Evolutionary conservation across 768 basidiomycete species (phyloP).

Genomic region (Psilocybe subaeruginosa): DNA sequence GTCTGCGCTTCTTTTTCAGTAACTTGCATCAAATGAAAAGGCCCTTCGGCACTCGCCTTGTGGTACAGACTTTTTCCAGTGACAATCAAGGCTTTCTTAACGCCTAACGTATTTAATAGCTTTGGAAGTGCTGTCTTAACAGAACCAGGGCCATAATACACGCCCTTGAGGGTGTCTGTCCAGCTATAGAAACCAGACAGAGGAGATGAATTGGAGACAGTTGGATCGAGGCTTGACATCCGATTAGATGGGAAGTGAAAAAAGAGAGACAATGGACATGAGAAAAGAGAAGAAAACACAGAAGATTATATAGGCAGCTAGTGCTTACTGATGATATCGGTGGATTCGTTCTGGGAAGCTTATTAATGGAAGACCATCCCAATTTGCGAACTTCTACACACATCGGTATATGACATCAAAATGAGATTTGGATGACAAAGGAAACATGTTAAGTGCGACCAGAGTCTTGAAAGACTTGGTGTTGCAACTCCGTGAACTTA

Average conservation of each 20-base stretch:
- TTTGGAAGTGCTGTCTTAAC: conserved; percentile 64
- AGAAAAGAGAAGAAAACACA: not conserved
- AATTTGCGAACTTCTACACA: conserved; percentile 11
- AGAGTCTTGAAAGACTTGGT: no score
- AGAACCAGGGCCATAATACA: conserved; percentile 77
- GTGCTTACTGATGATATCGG: not conserved
- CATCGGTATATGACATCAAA: not conserved
- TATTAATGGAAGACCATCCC: conserved; percentile 8
- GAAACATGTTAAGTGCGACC: no score
- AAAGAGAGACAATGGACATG: not conserved
- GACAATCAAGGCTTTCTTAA: conserved; percentile 68
- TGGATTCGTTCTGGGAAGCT: not conserved
- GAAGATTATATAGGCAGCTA: not conserved
- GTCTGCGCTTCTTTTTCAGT: conserved; percentile 42
- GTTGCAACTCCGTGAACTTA: no score
- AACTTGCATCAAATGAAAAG: not conserved
- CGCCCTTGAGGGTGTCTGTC: conserved; percentile 66
- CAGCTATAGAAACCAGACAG: conserved; percentile 65
- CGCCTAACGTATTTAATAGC: conserved; percentile 54
- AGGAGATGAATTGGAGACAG: conserved; percentile 22
- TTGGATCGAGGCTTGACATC: conserved; percentile 33
- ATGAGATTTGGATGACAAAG: no score
- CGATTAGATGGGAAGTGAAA: not conserved
- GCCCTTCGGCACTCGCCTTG: conserved; percentile 48
- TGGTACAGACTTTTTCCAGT: conserved; percentile 71